A percentile compares a stretch with the other conserved stretches of the same genome.
phyloP scores from a whole-genome alignment of 2,329 filamentous ascomycete genomes.

The Metarhizium sp. region DNA sequence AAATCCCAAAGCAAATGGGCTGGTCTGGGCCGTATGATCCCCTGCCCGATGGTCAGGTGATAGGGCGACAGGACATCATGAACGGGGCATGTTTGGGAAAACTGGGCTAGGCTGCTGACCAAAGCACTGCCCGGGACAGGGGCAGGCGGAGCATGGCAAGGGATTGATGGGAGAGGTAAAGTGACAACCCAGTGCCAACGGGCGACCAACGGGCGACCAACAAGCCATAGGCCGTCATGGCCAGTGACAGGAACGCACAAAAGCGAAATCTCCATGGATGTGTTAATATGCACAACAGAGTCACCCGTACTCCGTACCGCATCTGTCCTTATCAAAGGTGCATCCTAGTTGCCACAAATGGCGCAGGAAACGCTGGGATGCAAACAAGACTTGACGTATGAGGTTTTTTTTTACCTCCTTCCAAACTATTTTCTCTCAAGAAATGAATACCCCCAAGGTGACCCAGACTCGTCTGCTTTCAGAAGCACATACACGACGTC shows the following conservation, averaged over 20 bases:
- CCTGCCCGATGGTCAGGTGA: slow-evolving; percentile 8
- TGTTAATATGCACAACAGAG: not conserved
- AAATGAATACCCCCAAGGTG: too few species aligned
- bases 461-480: not conserved
- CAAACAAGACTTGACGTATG: not conserved
- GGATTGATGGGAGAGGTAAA: not conserved
- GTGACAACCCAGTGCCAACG: not conserved
- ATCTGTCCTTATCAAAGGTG: not conserved
- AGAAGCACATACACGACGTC: not conserved
- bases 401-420: not conserved
- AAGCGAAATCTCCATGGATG: not conserved
- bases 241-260: not conserved
- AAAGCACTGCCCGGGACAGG: slow-evolving; percentile 7
- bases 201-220: not conserved
- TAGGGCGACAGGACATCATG: slow-evolving; percentile 3
- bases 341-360: not conserved
- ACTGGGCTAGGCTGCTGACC: slow-evolving; percentile 5
- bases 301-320: too few species aligned
- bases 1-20: not conserved
- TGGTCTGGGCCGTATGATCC: slow-evolving; percentile 5
- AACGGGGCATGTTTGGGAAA: slow-evolving; percentile 1
- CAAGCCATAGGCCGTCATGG: not conserved
- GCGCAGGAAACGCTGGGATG: not conserved
- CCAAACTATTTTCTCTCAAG: too few species aligned
- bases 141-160: slow-evolving; percentile 1